Evolutionary conservation across 768 basidiomycete species (phyloP).

Genomic region (Piloderma croceum): DNA sequence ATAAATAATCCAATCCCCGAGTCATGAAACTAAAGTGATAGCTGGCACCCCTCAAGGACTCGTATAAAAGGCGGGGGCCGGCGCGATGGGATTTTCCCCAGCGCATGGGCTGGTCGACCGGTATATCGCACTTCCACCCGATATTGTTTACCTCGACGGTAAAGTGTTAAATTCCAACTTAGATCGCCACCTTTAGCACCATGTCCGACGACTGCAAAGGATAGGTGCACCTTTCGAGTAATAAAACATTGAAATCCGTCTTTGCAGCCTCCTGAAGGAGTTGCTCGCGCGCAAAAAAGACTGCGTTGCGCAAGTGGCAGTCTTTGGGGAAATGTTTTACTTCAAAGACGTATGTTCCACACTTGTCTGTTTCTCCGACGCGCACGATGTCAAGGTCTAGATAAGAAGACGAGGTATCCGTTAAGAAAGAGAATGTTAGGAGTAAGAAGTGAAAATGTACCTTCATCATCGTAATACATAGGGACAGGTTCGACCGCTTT

Average conservation of each 20-base stretch:
- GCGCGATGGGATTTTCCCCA: conserved; percentile 40
- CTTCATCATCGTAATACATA: conserved; percentile 49
- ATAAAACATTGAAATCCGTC: conserved; percentile 56
- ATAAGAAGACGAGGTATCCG: not conserved
- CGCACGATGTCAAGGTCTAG: conserved; percentile 56
- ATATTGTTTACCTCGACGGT: conserved; percentile 56
- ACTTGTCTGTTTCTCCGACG: conserved; percentile 48
- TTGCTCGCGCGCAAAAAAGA: conserved; percentile 60
- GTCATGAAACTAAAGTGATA: conserved; percentile 18
- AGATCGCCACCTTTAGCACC: conserved; percentile 5
- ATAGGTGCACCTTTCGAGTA: conserved; percentile 56
- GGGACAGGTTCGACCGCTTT: conserved; percentile 59
- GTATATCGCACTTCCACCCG: conserved; percentile 67
- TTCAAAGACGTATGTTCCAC: conserved; percentile 61
- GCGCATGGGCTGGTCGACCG: conserved; percentile 57
- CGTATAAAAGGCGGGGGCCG: conserved; percentile 64
- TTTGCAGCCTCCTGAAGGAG: conserved; percentile 49
- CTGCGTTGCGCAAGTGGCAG: conserved; percentile 44
- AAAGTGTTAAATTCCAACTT: conserved; percentile 65
- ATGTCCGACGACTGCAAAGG: conserved; percentile 1
- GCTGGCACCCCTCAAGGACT: conserved; percentile 43
- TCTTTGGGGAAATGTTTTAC: conserved; percentile 40
- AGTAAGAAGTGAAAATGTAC: conserved; percentile 28
- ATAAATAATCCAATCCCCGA: too few relatives aligned
- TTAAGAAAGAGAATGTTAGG: not conserved